Base-by-base conservation (phyloP, 495 filamentous ascomycete species). In the Talaromyces stipitatus region DNA sequence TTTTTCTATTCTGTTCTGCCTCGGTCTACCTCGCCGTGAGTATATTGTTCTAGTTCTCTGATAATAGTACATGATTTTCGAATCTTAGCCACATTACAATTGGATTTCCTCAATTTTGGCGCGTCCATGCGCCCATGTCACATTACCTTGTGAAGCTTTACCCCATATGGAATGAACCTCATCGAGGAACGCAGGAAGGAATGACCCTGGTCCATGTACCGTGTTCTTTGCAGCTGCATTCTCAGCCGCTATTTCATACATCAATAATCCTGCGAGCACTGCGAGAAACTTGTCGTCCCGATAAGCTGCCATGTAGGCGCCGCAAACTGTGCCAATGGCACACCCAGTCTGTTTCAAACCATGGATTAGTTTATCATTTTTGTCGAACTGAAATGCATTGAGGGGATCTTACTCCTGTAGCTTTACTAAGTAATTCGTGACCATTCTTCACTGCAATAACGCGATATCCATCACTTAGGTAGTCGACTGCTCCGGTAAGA, bases 231-330 rank as follows among this genome's bases (percentile, higher is more conserved):
- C 72, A 0, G 75, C 83, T 0, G 92, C 92, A 16, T 81, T 69
- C 70, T 96, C 89, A 11, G 92, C 88, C 0, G 94, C 91, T 55
- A 94, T 87, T 72, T 92, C 90, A 67, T 86, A 97, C 66, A 87
- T 83, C 38, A 94, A 62, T 16, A 95, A 67, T 2, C 82, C 91
- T 5, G 90, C 82, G 6, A 90, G 66, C 0, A 88, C 84, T 8
- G 79, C 81, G n/a, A 92, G 72, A 29, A 88, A 69, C 68, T 81
- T 85, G 64, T 90, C 83, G 7, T 73, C 70, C 4, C 72, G 71
- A 47, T 82, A 66, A 3, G 74, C 79, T 3, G 87, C 85, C 24
- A 95, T 61, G 63, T 84, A 86, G 23, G 88, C 84, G 7, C 88
- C 88, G 54, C 95, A 82, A 2, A 86, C 81, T 2, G 90, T 91